A percentile compares a stretch with the other conserved stretches of the same genome.
Evolutionary conservation across 169 alveolate species (phyloP).

Genomic region (Plasmodium cynomolgi): DNA sequence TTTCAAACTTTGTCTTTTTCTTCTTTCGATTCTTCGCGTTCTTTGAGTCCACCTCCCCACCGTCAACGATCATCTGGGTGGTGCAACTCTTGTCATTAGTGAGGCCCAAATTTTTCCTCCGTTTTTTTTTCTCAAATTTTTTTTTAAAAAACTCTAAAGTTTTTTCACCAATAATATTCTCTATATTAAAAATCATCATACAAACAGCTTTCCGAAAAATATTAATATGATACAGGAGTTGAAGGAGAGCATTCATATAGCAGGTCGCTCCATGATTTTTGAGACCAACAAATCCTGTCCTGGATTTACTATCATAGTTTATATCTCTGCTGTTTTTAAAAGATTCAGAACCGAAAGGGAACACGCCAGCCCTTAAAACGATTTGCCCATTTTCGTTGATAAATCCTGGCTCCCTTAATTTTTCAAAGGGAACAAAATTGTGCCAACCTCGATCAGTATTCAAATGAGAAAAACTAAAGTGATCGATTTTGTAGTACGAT

Average conservation of each 20-base stretch:
- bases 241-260: slow-evolving; percentile 98
- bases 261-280: slow-evolving; percentile 98
- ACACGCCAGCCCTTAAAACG: slow-evolving; percentile 86
- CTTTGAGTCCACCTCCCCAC: neutral
- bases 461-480: slow-evolving; percentile 82
- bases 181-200: slow-evolving; percentile 82
- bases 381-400: slow-evolving; percentile 81
- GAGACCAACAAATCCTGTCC: slow-evolving; percentile 96
- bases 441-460: slow-evolving; percentile 91
- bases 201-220: slow-evolving; percentile 95
- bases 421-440: slow-evolving; percentile 77
- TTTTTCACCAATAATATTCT: slow-evolving; percentile 77
- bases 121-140: slow-evolving; percentile 30
- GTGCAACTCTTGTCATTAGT: slow-evolving; percentile 35
- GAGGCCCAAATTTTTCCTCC: neutral
- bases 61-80: slow-evolving; percentile 12
- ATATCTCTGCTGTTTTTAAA: slow-evolving; percentile 80
- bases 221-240: slow-evolving; percentile 96
- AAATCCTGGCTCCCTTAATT: slow-evolving; percentile 83
- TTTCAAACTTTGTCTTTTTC: neutral
- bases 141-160: slow-evolving; percentile 73
- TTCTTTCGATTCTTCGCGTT: neutral
- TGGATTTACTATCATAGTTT: slow-evolving; percentile 82
- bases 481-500: slow-evolving; percentile 83
- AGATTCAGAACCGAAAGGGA: slow-evolving; percentile 84